Evolutionary conservation across 352 stramenopile genomes (phyloP).

Genomic region (Pythium guiyangense): DNA sequence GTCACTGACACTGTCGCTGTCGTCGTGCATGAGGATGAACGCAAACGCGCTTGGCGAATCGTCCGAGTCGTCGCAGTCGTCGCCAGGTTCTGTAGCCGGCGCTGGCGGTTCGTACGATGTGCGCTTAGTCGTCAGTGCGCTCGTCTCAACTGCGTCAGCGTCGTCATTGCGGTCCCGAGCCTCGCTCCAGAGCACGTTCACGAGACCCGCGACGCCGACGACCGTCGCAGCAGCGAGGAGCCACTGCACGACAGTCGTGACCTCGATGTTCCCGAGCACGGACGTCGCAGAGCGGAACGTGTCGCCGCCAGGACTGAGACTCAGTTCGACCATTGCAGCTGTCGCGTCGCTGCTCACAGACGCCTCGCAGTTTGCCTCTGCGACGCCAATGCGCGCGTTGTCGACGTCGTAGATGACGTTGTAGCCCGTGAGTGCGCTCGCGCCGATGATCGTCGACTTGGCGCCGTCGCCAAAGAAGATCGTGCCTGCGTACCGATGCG

Average conservation of each 20-base stretch:
- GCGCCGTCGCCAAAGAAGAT: conserved; percentile 64
- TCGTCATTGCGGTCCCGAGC: not conserved
- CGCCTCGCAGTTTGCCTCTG: conserved; percentile 43
- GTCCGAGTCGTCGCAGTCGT: not conserved
- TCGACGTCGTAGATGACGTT: conserved; percentile 82
- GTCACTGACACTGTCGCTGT: conserved; percentile 13
- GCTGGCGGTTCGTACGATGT: too few species aligned
- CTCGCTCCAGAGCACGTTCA: conserved; percentile 51
- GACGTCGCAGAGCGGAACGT: conserved; percentile 29
- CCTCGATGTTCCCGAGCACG: conserved; percentile 17
- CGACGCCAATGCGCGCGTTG: conserved; percentile 64
- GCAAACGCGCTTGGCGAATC: conserved; percentile 22
- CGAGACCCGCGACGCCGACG: conserved; percentile 38
- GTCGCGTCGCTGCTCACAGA: not conserved
- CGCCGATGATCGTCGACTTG: conserved; percentile 67
- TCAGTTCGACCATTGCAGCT: conserved; percentile 35
- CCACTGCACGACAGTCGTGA: conserved; percentile 32
- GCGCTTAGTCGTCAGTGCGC: too few species aligned
- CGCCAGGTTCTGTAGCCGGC: too few species aligned
- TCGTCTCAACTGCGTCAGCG: not conserved
- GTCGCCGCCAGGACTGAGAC: conserved; percentile 49
- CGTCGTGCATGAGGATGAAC: conserved; percentile 51
- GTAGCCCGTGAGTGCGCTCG: conserved; percentile 57
- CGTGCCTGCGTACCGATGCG: conserved; percentile 50
- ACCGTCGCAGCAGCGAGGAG: conserved; percentile 35